Base-by-base conservation (phyloP, 306 rosid species). In the Rosa multiflora region DNA sequence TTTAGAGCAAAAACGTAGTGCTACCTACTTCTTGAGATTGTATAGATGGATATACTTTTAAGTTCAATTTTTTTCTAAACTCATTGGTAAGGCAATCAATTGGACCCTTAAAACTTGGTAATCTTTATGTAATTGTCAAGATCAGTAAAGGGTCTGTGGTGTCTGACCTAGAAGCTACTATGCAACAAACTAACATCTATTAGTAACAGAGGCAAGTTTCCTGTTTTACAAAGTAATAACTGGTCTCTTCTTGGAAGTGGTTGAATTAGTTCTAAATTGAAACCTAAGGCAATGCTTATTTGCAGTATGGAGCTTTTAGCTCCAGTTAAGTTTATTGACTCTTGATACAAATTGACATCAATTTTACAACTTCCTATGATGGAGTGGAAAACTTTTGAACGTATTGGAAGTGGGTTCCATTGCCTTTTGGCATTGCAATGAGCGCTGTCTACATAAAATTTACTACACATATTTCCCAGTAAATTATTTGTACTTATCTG, bases 121-220 rank as follows among this genome's bases (percentile, higher is more conserved):
- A 12, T 3, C n/a, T 76, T 44, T 23, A 6, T 32, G 51, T 56
- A 32, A 32, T 0, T 71, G 14, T 47, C 37, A 46, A 78, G 17
- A 15, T 21, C 11, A 9, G 8, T 48, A 37, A 7, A 39, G 67
- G n/a, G 51, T 15, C 52, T 23, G 12, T 9, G 51, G 42, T 75
- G 47, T 23, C 32, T 74, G 76, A 48, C 43, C 61, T 23, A 6
- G 72, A 74, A 51, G 76, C 32, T 59, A 6, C 21, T 47, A 14
- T 14, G 8, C 42, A 48, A 59, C 70, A 63, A 70, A 37, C 42
- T 79, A 21, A 18, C 29, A 78, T 72, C 53, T 62, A 37, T 64
- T 13, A 18, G 47, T 10, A 3, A 69, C 59, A 53, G 48, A 70
- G 23, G 42, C 64, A 74, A 47, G 51, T 58, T 21, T 46, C 10